Percentiles rank a stretch among this genome's conserved stretches.
Conservation (phyloP, 2,329 filamentous ascomycete species). For the Xylaria sp. region DNA sequence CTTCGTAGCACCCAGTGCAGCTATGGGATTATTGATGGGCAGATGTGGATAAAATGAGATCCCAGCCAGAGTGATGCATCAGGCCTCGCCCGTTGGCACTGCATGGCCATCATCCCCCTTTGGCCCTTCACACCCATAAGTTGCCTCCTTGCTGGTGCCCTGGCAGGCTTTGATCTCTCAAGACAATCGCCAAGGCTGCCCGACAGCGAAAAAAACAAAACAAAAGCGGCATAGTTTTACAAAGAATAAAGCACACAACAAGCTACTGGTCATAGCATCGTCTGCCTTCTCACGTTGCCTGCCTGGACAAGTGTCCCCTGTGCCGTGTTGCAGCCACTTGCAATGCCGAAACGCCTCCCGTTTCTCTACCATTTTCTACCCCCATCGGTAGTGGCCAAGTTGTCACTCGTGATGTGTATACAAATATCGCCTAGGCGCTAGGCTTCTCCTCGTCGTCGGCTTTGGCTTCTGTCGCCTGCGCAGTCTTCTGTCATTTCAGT, state of each 20-base stretch:
- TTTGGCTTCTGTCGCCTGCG: slow-evolving; percentile 4
- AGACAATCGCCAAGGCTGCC: slow-evolving; percentile 10
- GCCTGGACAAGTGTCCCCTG: slow-evolving; percentile 5
- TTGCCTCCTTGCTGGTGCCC: slow-evolving; percentile 2
- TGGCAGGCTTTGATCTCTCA: slow-evolving; percentile 2
- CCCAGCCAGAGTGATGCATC: not conserved
- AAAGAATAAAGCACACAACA: slow-evolving; percentile 24
- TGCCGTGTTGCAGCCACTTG: slow-evolving; percentile 13
- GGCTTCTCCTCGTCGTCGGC: slow-evolving; percentile 5
- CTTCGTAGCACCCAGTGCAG: slow-evolving; percentile 1
- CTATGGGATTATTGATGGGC: slow-evolving; percentile 12
- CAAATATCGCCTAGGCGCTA: slow-evolving; percentile 5
- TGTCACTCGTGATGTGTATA: not conserved
- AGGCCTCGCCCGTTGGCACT: not conserved
- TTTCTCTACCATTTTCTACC: slow-evolving; percentile 13
- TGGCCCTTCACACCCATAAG: slow-evolving; percentile 2
- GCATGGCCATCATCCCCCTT: slow-evolving; percentile 1
- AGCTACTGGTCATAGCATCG: slow-evolving; percentile 13
- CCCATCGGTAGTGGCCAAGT: not conserved
- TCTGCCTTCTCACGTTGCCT: slow-evolving; percentile 10
- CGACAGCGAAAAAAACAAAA: slow-evolving; percentile 8
- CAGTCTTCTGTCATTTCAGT: slow-evolving; percentile 11
- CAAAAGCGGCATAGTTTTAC: slow-evolving; percentile 26
- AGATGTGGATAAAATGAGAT: slow-evolving; percentile 4
- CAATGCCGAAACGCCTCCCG: slow-evolving; percentile 20